Evolutionary conservation across 257 asterid species (phyloP), one percentile per base, ranked within the genome.

Genomic region (Solanum megistacrolobum): DNA sequence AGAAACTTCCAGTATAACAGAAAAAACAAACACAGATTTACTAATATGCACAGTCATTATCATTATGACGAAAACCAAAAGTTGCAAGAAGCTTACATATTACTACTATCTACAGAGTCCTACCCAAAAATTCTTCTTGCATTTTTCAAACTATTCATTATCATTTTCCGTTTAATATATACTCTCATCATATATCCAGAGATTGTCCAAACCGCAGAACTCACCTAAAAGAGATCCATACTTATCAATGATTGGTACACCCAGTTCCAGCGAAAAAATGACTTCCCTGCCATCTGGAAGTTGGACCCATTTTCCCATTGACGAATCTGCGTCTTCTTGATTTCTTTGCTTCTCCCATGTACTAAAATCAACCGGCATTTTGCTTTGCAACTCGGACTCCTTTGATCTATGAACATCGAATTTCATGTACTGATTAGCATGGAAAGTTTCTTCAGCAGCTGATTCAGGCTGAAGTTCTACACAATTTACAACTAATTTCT

Each of bases 191-290:
- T 18, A 43, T 41, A 43, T 79, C 32, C 66, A 13, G 65, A 79
- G 65, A 79, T 79, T 32, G 16, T 79, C 84, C 38, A 79, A 25
- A 79, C 84, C 6, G 7, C 38, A 25, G 25, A 79, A 79, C 38
- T 43, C 84, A 79, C 84, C 84, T 79, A 79, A 43, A 79, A 79
- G 84, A 41, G 65, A 79, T 43, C 84, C 84, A 79, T 79, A 79
- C 62, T 27, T 79, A 79, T 79, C 84, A 14, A 79, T 79, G 65
- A 79, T 43, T 43, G 65, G 84, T 43, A 79, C 31, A 60, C 84
- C 84, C 36, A 79, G 25, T 79, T 79, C 7, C 25, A 41, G 84
- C 3, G 65, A 79, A 79, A 43, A 25, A 0, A 0, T 43, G 65
- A 79, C 84, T 41, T 46, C 84, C 31, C 21, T 27, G 62, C 62